Evolutionary conservation across 371 early-diverging fungal species (phyloP).

Genomic region (Lichtheimia ornata): DNA sequence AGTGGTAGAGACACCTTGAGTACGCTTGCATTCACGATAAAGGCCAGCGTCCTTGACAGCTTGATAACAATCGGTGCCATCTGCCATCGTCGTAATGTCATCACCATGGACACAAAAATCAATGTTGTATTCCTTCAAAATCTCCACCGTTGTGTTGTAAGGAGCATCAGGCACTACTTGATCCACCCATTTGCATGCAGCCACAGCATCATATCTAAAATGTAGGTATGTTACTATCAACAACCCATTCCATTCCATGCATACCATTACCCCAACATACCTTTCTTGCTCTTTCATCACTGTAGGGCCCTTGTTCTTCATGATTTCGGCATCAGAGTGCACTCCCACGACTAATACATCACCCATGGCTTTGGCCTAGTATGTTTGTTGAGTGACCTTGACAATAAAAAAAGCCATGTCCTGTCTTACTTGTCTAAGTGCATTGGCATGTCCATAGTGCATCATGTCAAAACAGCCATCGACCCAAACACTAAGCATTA

Average conservation of each 20-base stretch:
- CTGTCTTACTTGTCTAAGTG: conserved; percentile 82
- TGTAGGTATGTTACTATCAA: background rate
- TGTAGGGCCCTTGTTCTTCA: conserved; percentile 93
- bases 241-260: too few species aligned
- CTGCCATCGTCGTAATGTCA: conserved; percentile 92
- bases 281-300: conserved; percentile 97
- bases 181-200: conserved; percentile 97
- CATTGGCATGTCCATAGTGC: conserved; percentile 96
- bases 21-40: conserved; percentile 92
- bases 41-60: conserved; percentile 93
- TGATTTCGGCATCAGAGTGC: conserved; percentile 91
- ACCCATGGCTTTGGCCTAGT: conserved; percentile 88
- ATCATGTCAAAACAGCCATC: conserved; percentile 97
- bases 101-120: conserved; percentile 97
- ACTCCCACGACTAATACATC: conserved; percentile 95
- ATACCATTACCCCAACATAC: conserved; percentile 25
- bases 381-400: background rate
- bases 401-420: background rate
- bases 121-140: conserved; percentile 79
- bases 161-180: conserved; percentile 93
- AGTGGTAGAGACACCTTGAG: conserved; percentile 91
- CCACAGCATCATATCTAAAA: conserved; percentile 85
- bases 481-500: conserved; percentile 67
- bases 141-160: conserved; percentile 85
- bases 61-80: conserved; percentile 95